phyloP scores from a whole-genome alignment of 371 early-diverging fungal species.

The Synchytrium microbalum region DNA sequence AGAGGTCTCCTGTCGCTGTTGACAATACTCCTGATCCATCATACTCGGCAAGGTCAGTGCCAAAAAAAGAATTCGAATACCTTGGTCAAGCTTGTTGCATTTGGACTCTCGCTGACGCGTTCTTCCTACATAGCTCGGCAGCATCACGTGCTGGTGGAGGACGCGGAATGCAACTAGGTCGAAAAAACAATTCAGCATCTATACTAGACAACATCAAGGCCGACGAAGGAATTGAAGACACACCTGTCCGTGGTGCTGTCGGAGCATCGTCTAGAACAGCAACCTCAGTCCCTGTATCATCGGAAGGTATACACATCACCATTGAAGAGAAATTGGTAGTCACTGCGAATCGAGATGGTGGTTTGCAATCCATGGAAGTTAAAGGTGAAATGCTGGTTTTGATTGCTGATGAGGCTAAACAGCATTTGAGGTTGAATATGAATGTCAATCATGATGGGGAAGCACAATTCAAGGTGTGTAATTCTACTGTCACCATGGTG shows the following conservation, averaged over 20 bases:
- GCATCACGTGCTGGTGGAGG: conserved; percentile 11
- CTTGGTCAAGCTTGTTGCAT: neutral
- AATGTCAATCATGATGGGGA: conserved; percentile 44
- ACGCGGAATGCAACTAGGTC: conserved; percentile 89
- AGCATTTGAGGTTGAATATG: conserved; percentile 52
- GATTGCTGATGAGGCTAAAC: conserved; percentile 55
- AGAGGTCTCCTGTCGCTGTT: neutral
- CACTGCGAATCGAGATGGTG: conserved; percentile 84
- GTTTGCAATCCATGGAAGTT: conserved; percentile 81
- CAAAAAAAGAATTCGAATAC: neutral
- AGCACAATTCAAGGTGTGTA: conserved; percentile 68
- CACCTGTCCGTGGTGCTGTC: neutral
- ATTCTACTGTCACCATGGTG: conserved; percentile 3
- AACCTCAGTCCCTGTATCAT: no score
- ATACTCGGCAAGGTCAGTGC: neutral
- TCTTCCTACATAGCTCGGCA: neutral
- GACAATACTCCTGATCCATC: neutral
- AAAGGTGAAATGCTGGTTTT: conserved; percentile 81
- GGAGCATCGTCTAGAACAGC: neutral
- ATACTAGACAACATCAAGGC: conserved; percentile 77
- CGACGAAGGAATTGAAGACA: conserved; percentile 45
- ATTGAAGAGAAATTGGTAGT: conserved; percentile 81
- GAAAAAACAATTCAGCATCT: conserved; percentile 64
- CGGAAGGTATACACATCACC: conserved; percentile 68
- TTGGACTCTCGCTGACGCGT: neutral